A percentile compares a stretch with the other conserved stretches of the same genome.
Conservation (phyloP, 306 rosid genomes). For the Spatholobus suberectus region DNA sequence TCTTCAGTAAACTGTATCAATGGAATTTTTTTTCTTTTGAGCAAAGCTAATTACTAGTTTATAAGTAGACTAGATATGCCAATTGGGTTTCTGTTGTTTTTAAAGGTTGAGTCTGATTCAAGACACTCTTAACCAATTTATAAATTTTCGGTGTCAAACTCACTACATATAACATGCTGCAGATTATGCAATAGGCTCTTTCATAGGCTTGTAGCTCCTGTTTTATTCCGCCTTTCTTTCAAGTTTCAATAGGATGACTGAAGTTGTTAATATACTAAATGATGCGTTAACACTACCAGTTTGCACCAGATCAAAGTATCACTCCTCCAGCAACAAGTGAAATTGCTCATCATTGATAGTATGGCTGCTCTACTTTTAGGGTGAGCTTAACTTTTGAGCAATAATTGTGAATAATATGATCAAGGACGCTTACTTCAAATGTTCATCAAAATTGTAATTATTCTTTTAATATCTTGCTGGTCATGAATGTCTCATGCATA, state of each 20-base stretch:
- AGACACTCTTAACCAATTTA: constrained; percentile 2
- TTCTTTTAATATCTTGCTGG: constrained; percentile 25
- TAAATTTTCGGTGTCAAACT: constrained; percentile 4
- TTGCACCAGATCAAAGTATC: constrained; percentile 81
- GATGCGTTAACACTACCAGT: constrained; percentile 53
- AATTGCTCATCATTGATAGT: constrained; percentile 88
- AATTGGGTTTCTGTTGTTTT: constrained; percentile 7
- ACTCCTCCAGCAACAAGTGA: constrained; percentile 79
- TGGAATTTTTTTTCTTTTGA: not conserved
- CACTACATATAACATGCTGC: not conserved
- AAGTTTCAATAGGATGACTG: not conserved
- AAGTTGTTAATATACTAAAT: constrained; percentile 27
- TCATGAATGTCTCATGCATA: constrained; percentile 33
- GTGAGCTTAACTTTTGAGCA: constrained; percentile 54
- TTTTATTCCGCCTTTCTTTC: constrained; percentile 22
- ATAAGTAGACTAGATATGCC: constrained; percentile 10
- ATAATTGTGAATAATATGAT: constrained; percentile 26
- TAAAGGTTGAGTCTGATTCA: constrained; percentile 21
- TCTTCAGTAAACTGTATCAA: not conserved
- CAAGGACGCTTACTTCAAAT: constrained; percentile 29
- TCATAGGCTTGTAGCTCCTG: not conserved
- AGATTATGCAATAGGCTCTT: not conserved
- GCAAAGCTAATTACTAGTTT: not conserved
- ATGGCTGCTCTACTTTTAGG: constrained; percentile 87
- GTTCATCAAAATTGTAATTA: constrained; percentile 23